Percentiles rank a stretch among this genome's conserved stretches.
These are phyloP conservation scores for Helianthus annuus DNA, from an alignment of 129 eudicot genomes.

Conservation along the genomic window DNA sequence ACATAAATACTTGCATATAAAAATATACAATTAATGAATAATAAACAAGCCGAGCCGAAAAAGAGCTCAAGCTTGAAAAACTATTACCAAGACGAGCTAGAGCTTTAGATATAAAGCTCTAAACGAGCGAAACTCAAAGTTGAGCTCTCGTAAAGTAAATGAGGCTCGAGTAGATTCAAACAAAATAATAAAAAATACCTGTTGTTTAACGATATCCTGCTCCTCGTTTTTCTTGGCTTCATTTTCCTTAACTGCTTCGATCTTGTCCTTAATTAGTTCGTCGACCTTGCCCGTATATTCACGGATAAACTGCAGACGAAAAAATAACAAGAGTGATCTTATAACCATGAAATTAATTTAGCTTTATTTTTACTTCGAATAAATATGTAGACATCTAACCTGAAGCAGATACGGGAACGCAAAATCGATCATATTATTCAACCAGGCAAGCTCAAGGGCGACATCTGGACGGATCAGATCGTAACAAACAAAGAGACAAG, in stretches of 20 bases:
- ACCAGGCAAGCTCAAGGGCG: conserved; percentile 96
- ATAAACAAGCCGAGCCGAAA: too few species aligned
- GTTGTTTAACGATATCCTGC: conserved; percentile 76
- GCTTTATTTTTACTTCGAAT: too few species aligned
- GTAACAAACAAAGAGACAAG: conserved; percentile 91
- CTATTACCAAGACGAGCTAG: too few species aligned
- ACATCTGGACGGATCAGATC: conserved; percentile 92
- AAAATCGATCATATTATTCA: conserved; percentile 93
- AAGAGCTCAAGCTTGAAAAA: too few species aligned
- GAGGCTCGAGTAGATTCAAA: background rate
- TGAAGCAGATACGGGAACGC: conserved; percentile 99
- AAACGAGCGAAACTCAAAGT: too few species aligned
- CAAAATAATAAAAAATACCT: conserved; percentile 42
- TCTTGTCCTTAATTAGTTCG: conserved; percentile 73
- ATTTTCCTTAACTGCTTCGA: conserved; percentile 64
- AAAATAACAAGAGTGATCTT: background rate
- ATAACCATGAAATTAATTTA: background rate
- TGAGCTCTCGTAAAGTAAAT: too few species aligned
- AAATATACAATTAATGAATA: too few species aligned
- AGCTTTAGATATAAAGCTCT: too few species aligned
- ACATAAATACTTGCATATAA: too few species aligned
- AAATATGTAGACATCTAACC: conserved; percentile 37
- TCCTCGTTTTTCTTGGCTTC: conserved; percentile 85
- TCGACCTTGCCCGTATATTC: conserved; percentile 89
- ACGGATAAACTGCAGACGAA: conserved; percentile 72